A percentile compares a stretch with the other conserved stretches of the same genome.
phyloP scores from a whole-genome alignment of 1,284 basidiomycete species.

The Heterobasidion annosum region DNA sequence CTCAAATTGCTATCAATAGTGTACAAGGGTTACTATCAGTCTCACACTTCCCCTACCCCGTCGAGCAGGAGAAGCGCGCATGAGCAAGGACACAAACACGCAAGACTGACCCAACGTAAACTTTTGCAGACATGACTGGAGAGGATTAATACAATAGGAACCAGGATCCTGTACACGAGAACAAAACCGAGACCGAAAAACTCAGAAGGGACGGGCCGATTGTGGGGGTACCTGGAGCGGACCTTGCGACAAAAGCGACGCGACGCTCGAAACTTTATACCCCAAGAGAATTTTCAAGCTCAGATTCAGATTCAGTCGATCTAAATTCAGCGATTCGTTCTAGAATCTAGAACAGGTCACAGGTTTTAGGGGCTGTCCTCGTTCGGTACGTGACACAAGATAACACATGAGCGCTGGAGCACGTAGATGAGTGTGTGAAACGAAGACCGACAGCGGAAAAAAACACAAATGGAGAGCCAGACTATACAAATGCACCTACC shows the following conservation, averaged over 20 bases:
- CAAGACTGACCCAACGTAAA: slow-evolving; percentile 77
- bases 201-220: slow-evolving; percentile 12
- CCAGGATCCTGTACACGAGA: slow-evolving; percentile 8
- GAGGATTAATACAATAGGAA: slow-evolving; percentile 3
- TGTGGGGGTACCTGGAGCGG: slow-evolving; percentile 14
- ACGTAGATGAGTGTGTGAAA: background rate
- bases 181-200: slow-evolving; percentile 13
- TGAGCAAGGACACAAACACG: slow-evolving; percentile 8
- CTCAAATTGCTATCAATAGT: slow-evolving; percentile 69
- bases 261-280: slow-evolving; percentile 40
- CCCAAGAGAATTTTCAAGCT: slow-evolving; percentile 18
- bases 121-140: slow-evolving; percentile 60
- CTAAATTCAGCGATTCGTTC: background rate
- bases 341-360: background rate
- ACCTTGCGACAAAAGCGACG: slow-evolving; percentile 10
- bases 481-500: background rate
- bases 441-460: background rate
- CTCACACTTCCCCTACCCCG: slow-evolving; percentile 11
- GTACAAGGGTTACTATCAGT: slow-evolving; percentile 21
- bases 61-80: slow-evolving; percentile 9
- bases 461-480: background rate
- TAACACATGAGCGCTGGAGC: background rate
- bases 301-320: slow-evolving; percentile 12
- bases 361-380: background rate
- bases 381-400: background rate